Evolutionary conservation across 306 rosid genomes (phyloP).

Genomic region (Lathyrus aphaca): DNA sequence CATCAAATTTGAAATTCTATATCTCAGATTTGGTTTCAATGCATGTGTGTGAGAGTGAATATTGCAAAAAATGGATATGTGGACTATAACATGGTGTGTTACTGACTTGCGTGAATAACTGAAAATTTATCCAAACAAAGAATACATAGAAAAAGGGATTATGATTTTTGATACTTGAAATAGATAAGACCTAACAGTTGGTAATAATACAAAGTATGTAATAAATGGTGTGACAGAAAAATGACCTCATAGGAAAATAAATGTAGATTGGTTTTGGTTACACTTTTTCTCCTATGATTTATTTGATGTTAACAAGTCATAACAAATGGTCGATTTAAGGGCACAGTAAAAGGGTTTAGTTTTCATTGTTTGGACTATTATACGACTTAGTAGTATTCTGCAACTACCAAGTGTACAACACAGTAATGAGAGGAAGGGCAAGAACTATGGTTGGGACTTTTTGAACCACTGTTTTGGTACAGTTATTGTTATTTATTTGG

Average conservation of each 20-base stretch:
- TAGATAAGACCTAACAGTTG: constrained; percentile 42
- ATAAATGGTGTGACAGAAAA: constrained; percentile 37
- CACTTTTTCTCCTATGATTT: constrained; percentile 43
- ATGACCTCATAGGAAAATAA: constrained; percentile 54
- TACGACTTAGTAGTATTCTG: constrained; percentile 45
- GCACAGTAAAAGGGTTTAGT: constrained; percentile 42
- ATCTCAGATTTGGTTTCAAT: constrained; percentile 13
- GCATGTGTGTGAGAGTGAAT: constrained; percentile 24
- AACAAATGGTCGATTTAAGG: constrained; percentile 49
- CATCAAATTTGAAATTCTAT: constrained; percentile 20
- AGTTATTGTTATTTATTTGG: constrained; percentile 39
- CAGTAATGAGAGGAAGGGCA: constrained; percentile 39
- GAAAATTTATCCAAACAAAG: constrained; percentile 49
- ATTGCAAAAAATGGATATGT: constrained; percentile 21
- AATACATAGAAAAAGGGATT: constrained; percentile 32
- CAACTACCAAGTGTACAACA: constrained; percentile 31
- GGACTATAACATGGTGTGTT: constrained; percentile 38
- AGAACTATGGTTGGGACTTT: constrained; percentile 40
- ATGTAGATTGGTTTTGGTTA: constrained; percentile 43
- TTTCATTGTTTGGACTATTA: constrained; percentile 39
- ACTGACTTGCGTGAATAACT: constrained; percentile 21
- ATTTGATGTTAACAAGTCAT: constrained; percentile 46
- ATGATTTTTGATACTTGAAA: constrained; percentile 38
- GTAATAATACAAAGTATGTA: constrained; percentile 34
- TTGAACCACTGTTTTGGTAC: constrained; percentile 36